phyloP scores from a whole-genome alignment of 163 green algal species.

The Scenedesmus sp. region DNA sequence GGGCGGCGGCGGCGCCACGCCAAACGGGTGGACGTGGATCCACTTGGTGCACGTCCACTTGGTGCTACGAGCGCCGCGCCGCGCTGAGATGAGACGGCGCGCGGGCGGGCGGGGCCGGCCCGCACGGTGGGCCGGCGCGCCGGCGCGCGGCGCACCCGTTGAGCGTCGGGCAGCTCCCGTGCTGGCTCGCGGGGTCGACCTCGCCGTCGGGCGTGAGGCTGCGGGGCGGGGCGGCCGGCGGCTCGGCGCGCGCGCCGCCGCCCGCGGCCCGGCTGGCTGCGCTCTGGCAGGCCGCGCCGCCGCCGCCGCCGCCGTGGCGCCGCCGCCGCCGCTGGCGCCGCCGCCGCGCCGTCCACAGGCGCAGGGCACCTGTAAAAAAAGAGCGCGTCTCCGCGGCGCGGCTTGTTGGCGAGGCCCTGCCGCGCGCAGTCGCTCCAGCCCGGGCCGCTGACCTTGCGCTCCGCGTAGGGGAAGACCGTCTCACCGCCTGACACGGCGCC shows the following conservation, averaged over 20 bases:
- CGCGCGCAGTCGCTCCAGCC: constrained; percentile 40
- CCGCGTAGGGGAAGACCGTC: constrained; percentile 61
- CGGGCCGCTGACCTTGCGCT: constrained; percentile 38
- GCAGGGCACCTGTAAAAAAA: constrained; percentile 82
- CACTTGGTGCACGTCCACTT: constrained; percentile 75
- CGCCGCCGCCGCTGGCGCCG: no score
- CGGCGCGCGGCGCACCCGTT: constrained; percentile 72
- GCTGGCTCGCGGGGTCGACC: constrained; percentile 68
- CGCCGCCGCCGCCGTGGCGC: no score
- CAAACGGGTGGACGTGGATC: constrained; percentile 70
- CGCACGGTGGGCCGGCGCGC: no score
- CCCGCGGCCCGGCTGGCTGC: no score
- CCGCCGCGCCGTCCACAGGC: not conserved
- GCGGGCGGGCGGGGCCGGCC: no score
- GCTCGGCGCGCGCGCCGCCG: no score
- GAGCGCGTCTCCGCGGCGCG: constrained; percentile 45
- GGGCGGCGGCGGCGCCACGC: not conserved
- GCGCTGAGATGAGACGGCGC: no score
- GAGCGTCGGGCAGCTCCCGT: constrained; percentile 81
- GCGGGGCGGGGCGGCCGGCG: constrained; percentile 17
- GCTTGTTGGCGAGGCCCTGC: constrained; percentile 42
- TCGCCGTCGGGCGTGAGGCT: constrained; percentile 76
- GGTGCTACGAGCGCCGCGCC: no score
- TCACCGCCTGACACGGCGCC: constrained; percentile 47
- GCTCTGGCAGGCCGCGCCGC: no score